phyloP scores from a whole-genome alignment of 1,284 basidiomycete species.

The Tilletia setariae region DNA sequence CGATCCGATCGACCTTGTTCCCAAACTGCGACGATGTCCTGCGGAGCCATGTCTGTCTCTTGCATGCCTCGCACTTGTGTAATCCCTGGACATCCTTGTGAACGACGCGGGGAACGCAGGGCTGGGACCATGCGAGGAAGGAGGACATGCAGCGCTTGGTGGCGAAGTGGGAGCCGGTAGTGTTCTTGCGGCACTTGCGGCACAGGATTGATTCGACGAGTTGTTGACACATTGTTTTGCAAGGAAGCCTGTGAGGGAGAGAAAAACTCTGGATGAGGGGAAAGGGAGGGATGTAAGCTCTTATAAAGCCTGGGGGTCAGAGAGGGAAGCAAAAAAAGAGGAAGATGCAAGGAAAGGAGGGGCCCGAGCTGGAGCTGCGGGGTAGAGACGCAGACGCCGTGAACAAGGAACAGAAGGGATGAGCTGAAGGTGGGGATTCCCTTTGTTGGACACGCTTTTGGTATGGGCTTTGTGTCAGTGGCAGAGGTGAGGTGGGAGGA shows the following conservation, averaged over 20 bases:
- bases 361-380: no score
- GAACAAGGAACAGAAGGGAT: background rate
- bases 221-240: conserved; percentile 1
- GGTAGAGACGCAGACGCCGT: no score
- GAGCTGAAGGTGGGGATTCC: background rate
- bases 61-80: background rate
- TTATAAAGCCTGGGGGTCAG: no score
- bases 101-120: background rate
- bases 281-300: conserved; percentile 5
- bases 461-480: no score
- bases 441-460: background rate
- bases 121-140: background rate
- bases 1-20: background rate
- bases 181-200: background rate
- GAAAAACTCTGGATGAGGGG: background rate
- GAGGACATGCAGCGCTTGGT: background rate
- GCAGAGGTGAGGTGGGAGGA: no score
- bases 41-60: background rate
- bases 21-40: background rate
- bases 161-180: background rate
- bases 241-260: background rate
- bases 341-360: no score
- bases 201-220: background rate
- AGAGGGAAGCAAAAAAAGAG: no score
- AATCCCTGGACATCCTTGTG: conserved; percentile 1